phyloP scores from a whole-genome alignment of 1,284 basidiomycete species.

The Porogramme epimiltina region DNA sequence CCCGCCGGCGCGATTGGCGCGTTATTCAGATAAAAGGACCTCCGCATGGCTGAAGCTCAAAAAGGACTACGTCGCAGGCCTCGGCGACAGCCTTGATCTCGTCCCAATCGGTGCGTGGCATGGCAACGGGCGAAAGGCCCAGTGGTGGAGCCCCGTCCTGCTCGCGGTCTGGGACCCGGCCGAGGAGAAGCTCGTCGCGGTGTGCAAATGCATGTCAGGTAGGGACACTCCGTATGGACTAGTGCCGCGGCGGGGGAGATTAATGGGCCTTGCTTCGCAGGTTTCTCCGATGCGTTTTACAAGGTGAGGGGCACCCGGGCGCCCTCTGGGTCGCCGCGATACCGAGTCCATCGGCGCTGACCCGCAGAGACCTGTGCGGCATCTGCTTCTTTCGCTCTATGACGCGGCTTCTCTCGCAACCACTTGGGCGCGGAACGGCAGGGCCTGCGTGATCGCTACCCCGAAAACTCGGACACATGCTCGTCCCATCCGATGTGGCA shows the following conservation, averaged over 20 bases:
- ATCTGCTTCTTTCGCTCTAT: neutral
- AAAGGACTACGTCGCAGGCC: slow-evolving; percentile 82
- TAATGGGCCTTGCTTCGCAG: slow-evolving; percentile 38
- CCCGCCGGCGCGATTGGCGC: slow-evolving; percentile 7
- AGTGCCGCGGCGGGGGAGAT: slow-evolving; percentile 11
- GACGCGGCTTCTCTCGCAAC: slow-evolving; percentile 10
- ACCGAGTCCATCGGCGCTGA: neutral
- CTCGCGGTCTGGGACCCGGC: slow-evolving; percentile 80
- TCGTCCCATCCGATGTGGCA: slow-evolving; percentile 61
- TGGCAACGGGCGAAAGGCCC: slow-evolving; percentile 89
- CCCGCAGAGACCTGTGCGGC: neutral
- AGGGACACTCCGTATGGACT: slow-evolving; percentile 26
- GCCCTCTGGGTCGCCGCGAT: neutral
- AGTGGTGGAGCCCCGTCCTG: slow-evolving; percentile 93
- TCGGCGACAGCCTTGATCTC: slow-evolving; percentile 74
- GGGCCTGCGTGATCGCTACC: slow-evolving; percentile 65
- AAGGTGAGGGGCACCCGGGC: slow-evolving; percentile 45
- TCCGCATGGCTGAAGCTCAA: slow-evolving; percentile 57
- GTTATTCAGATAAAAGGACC: slow-evolving; percentile 63
- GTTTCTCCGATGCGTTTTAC: slow-evolving; percentile 89
- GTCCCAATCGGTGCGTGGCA: slow-evolving; percentile 81
- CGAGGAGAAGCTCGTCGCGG: slow-evolving; percentile 71
- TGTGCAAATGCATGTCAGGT: slow-evolving; percentile 90
- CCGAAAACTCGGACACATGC: slow-evolving; percentile 67
- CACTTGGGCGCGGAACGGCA: slow-evolving; percentile 24